A percentile compares a stretch with the other conserved stretches of the same genome.
Conservation (phyloP, 495 filamentous ascomycete species). For the Baudoinia panamericana region DNA sequence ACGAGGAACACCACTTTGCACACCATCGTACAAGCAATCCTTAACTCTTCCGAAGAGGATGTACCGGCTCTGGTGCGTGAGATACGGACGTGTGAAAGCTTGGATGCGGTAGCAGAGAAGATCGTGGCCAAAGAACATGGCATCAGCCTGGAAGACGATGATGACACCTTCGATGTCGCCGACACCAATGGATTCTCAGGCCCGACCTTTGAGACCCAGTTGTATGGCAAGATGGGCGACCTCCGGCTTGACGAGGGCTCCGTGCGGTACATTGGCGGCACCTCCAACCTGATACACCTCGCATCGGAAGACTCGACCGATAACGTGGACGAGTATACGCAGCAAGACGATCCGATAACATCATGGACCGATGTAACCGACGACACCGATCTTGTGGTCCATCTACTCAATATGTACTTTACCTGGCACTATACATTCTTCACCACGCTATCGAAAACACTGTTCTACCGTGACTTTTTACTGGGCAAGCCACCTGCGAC, state of each 20-base stretch:
- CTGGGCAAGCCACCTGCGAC: conserved; percentile 43
- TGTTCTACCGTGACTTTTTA: conserved; percentile 81
- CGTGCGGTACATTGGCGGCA: conserved; percentile 86
- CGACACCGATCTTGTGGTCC: conserved; percentile 63
- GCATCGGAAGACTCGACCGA: conserved; percentile 34
- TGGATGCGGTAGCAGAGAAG: conserved; percentile 78
- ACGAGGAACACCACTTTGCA: conserved; percentile 80
- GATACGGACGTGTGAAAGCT: conserved; percentile 81
- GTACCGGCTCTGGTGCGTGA: conserved; percentile 67
- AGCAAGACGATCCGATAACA: conserved; percentile 49
- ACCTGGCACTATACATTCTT: conserved; percentile 98
- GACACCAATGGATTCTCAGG: conserved; percentile 32
- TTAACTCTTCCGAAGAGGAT: conserved; percentile 77
- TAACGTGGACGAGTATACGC: conserved; percentile 33
- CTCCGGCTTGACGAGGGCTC: conserved; percentile 77
- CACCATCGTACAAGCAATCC: conserved; percentile 79
- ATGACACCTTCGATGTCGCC: conserved; percentile 25
- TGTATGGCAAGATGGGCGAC: conserved; percentile 88
- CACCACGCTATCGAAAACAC: conserved; percentile 73
- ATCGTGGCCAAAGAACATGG: conserved; percentile 48
- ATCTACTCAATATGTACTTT: conserved; percentile 95
- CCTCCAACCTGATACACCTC: conserved; percentile 85
- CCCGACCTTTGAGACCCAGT: conserved; percentile 66
- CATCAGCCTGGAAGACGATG: conserved; percentile 25
- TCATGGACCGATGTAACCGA: conserved; percentile 83